Evolutionary conservation across 2,329 filamentous ascomycete genomes (phyloP).

Genomic region (Elsinoe ampelina): DNA sequence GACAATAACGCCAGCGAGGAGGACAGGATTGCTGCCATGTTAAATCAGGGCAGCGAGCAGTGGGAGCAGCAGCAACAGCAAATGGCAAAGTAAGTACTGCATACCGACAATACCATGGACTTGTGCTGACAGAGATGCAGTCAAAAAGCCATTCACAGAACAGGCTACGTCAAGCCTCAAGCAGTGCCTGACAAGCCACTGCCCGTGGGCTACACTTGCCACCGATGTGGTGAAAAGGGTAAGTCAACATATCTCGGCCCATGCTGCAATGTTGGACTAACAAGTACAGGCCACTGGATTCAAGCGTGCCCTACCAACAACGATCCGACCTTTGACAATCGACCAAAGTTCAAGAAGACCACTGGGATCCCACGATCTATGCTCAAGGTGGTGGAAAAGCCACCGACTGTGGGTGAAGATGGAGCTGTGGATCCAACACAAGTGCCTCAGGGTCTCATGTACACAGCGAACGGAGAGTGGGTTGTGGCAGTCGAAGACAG

Average conservation of each 20-base stretch:
- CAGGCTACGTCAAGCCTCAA: constrained; percentile 48
- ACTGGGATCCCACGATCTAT: constrained; percentile 96
- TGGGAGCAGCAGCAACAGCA: constrained; percentile 92
- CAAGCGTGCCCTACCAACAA: constrained; percentile 97
- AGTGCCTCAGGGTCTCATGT: constrained; percentile 83
- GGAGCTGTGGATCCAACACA: constrained; percentile 71
- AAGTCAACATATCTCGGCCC: constrained; percentile 16
- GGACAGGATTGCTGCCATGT: constrained; percentile 86
- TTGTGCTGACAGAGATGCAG: constrained; percentile 21
- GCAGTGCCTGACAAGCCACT: constrained; percentile 88
- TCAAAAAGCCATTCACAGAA: constrained; percentile 35
- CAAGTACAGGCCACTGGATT: constrained; percentile 74
- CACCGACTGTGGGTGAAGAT: constrained; percentile 62
- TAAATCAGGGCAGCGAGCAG: constrained; percentile 78
- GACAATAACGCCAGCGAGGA: constrained; percentile 82
- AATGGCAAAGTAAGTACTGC: constrained; percentile 61
- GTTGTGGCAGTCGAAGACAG: constrained; percentile 94
- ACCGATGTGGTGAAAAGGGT: constrained; percentile 88
- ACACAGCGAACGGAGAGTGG: constrained; percentile 94
- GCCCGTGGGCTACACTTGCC: constrained; percentile 89
- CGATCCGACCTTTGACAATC: constrained; percentile 89
- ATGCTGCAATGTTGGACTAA: constrained; percentile 21
- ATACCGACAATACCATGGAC: constrained; percentile 15
- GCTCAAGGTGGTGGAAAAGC: constrained; percentile 90
- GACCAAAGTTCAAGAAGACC: constrained; percentile 86